A percentile compares a stretch with the other conserved stretches of the same genome.
Evolutionary conservation across 176 grass and related monocot genomes (phyloP).

Genomic region (Carex parvula): DNA sequence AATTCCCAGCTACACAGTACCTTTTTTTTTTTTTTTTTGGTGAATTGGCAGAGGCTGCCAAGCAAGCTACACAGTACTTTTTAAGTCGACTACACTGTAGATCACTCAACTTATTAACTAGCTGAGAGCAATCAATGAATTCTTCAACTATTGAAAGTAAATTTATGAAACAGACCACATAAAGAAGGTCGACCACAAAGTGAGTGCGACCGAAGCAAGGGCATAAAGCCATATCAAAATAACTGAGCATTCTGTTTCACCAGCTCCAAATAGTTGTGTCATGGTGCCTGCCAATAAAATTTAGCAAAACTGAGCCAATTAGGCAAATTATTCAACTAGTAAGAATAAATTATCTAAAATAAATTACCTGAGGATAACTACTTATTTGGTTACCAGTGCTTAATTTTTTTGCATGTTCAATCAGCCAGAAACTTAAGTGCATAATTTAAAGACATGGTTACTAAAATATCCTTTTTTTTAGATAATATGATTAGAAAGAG

Average conservation of each 20-base stretch:
- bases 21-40: too few relatives aligned
- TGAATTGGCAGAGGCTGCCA: too few relatives aligned
- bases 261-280: constrained; percentile 71
- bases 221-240: constrained; percentile 81
- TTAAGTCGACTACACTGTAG: not conserved
- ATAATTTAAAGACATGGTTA: not conserved
- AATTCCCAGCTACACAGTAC: too few relatives aligned
- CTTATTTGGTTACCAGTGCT: not conserved
- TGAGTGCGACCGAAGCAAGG: constrained; percentile 66
- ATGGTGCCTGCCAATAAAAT: constrained; percentile 56
- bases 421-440: not conserved
- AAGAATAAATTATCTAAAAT: not conserved
- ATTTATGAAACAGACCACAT: constrained; percentile 64
- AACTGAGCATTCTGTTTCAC: constrained; percentile 75
- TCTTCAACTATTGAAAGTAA: not conserved
- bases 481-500: not conserved
- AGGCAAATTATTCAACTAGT: not conserved
- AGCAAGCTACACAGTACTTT: too few relatives aligned
- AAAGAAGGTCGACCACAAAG: constrained; percentile 78
- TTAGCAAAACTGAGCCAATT: not conserved
- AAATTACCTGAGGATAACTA: not conserved
- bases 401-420: not conserved
- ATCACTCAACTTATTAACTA: not conserved
- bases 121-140: not conserved
- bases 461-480: not conserved